Percentiles rank a stretch among this genome's conserved stretches.
Conservation (phyloP, 371 early-diverging fungal genomes). For the Cokeromyces recurvatus region DNA sequence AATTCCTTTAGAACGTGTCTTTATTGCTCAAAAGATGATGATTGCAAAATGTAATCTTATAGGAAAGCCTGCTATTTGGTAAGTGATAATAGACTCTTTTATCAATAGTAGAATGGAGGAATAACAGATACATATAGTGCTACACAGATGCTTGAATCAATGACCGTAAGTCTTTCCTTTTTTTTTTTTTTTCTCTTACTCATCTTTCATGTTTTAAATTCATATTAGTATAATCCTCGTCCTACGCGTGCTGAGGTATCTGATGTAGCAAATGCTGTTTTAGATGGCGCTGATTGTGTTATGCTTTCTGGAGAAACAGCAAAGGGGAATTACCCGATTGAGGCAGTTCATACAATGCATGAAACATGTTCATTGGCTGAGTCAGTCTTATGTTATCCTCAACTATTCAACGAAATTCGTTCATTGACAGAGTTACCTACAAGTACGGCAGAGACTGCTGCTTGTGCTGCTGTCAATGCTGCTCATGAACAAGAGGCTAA, state of each 20-base stretch:
- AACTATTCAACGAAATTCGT: constrained; percentile 77
- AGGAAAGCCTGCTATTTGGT: constrained; percentile 95
- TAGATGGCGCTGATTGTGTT: constrained; percentile 97
- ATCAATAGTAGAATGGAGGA: background rate
- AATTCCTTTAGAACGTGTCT: constrained; percentile 89
- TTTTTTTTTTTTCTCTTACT: constrained; percentile 2
- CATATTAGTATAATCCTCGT: constrained; percentile 69
- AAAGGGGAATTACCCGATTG: constrained; percentile 80
- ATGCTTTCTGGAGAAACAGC: constrained; percentile 99
- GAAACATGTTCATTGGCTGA: constrained; percentile 73
- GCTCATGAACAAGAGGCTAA: constrained; percentile 84
- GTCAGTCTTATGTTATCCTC: constrained; percentile 71
- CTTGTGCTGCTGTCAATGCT: constrained; percentile 87
- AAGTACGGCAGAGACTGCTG: constrained; percentile 87
- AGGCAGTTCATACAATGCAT: constrained; percentile 74
- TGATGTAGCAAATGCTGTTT: constrained; percentile 97
- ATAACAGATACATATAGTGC: constrained; percentile 52
- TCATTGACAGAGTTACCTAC: constrained; percentile 69
- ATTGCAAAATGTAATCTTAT: constrained; percentile 88
- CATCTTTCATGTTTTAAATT: background rate
- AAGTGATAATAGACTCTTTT: too few relatives aligned
- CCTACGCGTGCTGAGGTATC: constrained; percentile 99
- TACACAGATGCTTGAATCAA: constrained; percentile 99
- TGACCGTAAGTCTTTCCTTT: constrained; percentile 67
- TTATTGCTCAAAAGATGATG: constrained; percentile 97